Percentiles rank a stretch among this genome's conserved stretches.
phyloP scores from a whole-genome alignment of 73 alveolate genomes.

The Uronychia setigera region DNA sequence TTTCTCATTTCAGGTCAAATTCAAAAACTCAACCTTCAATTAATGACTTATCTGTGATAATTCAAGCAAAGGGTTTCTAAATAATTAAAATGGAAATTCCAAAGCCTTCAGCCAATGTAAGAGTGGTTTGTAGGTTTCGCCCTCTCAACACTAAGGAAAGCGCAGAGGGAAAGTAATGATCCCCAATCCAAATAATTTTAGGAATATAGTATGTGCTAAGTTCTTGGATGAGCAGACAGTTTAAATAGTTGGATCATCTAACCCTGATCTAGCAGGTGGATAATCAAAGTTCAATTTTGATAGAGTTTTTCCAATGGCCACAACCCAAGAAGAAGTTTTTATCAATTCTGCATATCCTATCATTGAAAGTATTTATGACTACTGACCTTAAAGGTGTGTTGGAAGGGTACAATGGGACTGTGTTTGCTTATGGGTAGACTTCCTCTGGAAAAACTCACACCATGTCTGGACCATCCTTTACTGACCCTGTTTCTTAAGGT shows the following conservation, averaged over 20 bases:
- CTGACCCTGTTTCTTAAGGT: slow-evolving; percentile 67
- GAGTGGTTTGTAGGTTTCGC: slow-evolving; percentile 77
- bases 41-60: not conserved
- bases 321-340: slow-evolving; percentile 86
- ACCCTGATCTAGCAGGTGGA: slow-evolving; percentile 9
- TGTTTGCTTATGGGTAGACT: slow-evolving; percentile 92
- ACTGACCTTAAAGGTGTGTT: slow-evolving; percentile 50
- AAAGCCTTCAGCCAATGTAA: slow-evolving; percentile 49
- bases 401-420: slow-evolving; percentile 91
- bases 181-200: slow-evolving; percentile 16
- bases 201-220: slow-evolving; percentile 6
- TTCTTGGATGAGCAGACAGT: slow-evolving; percentile 9
- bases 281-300: slow-evolving; percentile 84
- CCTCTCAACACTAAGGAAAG: slow-evolving; percentile 74
- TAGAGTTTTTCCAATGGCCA: slow-evolving; percentile 84
- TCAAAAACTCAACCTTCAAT: not conserved
- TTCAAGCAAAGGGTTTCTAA: not conserved
- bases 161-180: slow-evolving; percentile 31
- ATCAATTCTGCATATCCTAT: slow-evolving; percentile 72
- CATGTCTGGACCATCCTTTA: slow-evolving; percentile 80
- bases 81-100: too few relatives aligned
- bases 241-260: slow-evolving; percentile 14
- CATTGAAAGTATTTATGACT: slow-evolving; percentile 37
- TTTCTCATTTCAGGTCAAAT: not conserved
- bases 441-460: slow-evolving; percentile 93